Base-by-base conservation (phyloP, 306 rosid genomes). In the Acacia confusa region DNA sequence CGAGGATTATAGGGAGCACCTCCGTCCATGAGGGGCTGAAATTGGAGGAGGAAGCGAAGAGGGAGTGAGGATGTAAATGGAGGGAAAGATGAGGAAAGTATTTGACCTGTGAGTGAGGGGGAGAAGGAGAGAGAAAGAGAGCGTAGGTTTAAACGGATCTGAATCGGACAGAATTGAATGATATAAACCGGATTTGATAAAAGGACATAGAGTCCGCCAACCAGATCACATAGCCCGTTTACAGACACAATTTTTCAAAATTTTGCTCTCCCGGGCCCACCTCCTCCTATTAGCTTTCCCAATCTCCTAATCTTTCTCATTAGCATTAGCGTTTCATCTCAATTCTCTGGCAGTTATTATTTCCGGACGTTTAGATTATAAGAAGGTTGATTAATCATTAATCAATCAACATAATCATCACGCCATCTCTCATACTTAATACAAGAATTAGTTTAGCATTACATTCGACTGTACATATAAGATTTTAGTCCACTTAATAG, bases 1-100 rank as follows among this genome's bases (percentile, higher is more conserved):
- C 88, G 91, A 20, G 90, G 92, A 22, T 82, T 85, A 81, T 80
- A 82, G 11, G 82, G 68, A 36, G 78, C 80, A 47, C 82, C 86
- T 3, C 76, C 86, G 44, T 86, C 95, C 95, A 88, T 90, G 22
- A 34, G 9, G 36, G 43, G 53, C 32, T 70, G 34, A 41, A 41
- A 70, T 60, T 70, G 48, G 45, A 4, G 30, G 28, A 19, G 13
- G 7, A 10, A 67, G 72, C 7, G 11, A 11, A 20, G 70, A 22
- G 10, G 28, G 25, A 67, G 53, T 52, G 78, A 43, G 40, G 50
- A 30, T 71, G 68, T 38, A 83, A 88, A 77, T 81, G 91, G 91
- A 88, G 93, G 91, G 91, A 89, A 89, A 85, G 79, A 84, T 52
- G 75, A 74, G 76, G 45, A 80, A 81, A 87, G 72, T 63, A 74